Conservation (phyloP, 257 asterid genomes). For the Solanum raphanifolium region DNA sequence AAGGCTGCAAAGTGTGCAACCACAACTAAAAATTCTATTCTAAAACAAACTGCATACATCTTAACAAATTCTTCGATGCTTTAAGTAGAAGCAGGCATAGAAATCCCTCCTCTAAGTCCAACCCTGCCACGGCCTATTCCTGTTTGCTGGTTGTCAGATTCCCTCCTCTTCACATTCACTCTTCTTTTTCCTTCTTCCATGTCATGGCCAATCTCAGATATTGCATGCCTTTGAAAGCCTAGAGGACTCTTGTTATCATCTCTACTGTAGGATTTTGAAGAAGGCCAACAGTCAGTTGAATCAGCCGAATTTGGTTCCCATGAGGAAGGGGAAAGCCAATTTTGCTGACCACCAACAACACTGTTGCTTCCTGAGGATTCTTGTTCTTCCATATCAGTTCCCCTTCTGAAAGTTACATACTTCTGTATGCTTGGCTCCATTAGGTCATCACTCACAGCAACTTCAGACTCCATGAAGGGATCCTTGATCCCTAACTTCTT, state of each 20-base stretch:
- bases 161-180: conserved; percentile 27
- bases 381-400: conserved; percentile 52
- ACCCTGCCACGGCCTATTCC: conserved; percentile 39
- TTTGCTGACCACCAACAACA: conserved; percentile 39
- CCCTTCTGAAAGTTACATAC: conserved; percentile 74
- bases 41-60: not conserved
- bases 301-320: conserved; percentile 84
- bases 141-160: conserved; percentile 23
- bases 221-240: conserved; percentile 25
- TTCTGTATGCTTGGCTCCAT: conserved; percentile 82
- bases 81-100: conserved; percentile 11
- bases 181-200: conserved; percentile 24
- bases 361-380: conserved; percentile 91
- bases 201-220: conserved; percentile 17
- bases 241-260: conserved; percentile 27
- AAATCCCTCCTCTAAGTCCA: conserved; percentile 22
- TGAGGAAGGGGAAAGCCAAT: conserved; percentile 43
- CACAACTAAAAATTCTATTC: not conserved
- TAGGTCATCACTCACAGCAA: conserved; percentile 46
- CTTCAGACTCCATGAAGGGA: conserved; percentile 63
- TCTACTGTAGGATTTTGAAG: conserved; percentile 38
- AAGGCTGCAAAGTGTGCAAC: conserved; percentile 2
- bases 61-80: not conserved
- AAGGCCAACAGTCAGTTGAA: conserved; percentile 46
- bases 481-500: conserved; percentile 25